Evolutionary conservation across 108 stramenopile genomes (phyloP), one percentile per base, ranked within the genome.

Genomic region (Cyclotella distinguenda): DNA sequence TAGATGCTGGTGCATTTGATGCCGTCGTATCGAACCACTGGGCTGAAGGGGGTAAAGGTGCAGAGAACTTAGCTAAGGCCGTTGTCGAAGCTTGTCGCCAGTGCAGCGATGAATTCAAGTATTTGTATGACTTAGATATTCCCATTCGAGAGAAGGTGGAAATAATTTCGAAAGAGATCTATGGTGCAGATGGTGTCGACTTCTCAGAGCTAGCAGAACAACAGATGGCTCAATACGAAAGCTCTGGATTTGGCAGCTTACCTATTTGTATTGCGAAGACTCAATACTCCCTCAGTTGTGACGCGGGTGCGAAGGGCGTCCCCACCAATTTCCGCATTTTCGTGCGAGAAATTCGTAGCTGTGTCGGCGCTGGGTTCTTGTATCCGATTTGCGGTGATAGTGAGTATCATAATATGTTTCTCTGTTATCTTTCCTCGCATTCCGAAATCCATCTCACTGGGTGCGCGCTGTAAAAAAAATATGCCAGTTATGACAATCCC

Each of bases 221-320:
- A 44, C 96, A 97, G 68, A 89, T 99, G 52, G 83, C 54, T 22
- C 86, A 91, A 44, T 98, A 97, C 70, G 90, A 97, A 74, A 61
- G 69, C 21, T 70, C 85, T 30, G 97, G 97, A 9, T 96, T 94
- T 82, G 96, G 90, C 25, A 86, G 86, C 51, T 67, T 98, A 34
- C 99, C 99, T 2, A 89, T 99, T 57, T 99, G 99, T 68, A 93
- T 99, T 48, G 99, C 99, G 32, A 99, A 99, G 77, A 99, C 99
- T 8, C 99, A 99, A 66, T 97, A 98, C 79, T 92, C 90, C 8
- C 93, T 99, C 75, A 94, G 92, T 53, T 94, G 93, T 46, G 97
- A 99, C 67, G 74, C 99, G 6, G 26, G 80, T 23, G 85, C 86
- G 31, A 98, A 98, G 68, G 99, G 96, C 21, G 93, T 91, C 1